phyloP scores from a whole-genome alignment of 1,284 basidiomycete genomes.

The Ustilago shanxiensis region DNA sequence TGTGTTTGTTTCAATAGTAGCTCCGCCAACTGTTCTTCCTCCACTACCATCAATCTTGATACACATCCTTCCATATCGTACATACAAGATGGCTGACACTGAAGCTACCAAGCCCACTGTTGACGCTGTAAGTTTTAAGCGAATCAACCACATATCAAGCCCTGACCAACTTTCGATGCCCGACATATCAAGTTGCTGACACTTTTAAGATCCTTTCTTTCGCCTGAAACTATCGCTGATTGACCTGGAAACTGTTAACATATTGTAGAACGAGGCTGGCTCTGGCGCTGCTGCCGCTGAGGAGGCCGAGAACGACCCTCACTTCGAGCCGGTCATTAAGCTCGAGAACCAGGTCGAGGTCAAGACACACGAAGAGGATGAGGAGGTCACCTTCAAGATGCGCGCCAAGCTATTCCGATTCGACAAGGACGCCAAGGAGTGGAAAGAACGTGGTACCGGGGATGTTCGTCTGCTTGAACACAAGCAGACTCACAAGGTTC shows the following conservation, averaged over 20 bases:
- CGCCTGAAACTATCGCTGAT: background rate
- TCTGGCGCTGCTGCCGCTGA: slow-evolving; percentile 66
- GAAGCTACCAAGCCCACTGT: slow-evolving; percentile 57
- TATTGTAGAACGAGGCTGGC: slow-evolving; percentile 32
- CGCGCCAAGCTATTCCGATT: slow-evolving; percentile 99
- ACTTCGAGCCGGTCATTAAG: slow-evolving; percentile 96
- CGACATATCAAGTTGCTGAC: too few relatives aligned
- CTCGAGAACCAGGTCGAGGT: slow-evolving; percentile 95
- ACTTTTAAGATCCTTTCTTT: background rate
- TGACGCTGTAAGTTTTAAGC: slow-evolving; percentile 44
- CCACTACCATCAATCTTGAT: slow-evolving; percentile 21
- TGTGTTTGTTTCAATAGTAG: background rate
- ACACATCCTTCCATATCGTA: background rate
- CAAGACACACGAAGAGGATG: slow-evolving; percentile 96
- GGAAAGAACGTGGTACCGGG: slow-evolving; percentile 86
- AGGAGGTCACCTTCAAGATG: slow-evolving; percentile 96
- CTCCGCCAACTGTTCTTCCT: background rate
- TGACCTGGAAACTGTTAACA: background rate
- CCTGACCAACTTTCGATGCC: background rate
- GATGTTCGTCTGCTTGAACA: slow-evolving; percentile 74
- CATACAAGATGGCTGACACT: slow-evolving; percentile 47
- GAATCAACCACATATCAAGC: too few relatives aligned
- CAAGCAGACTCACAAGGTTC: slow-evolving; percentile 87
- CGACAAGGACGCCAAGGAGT: slow-evolving; percentile 82
- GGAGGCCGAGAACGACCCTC: slow-evolving; percentile 88